phyloP scores from a whole-genome alignment of 345 rosid species.

The Lumnitzera littorea region DNA sequence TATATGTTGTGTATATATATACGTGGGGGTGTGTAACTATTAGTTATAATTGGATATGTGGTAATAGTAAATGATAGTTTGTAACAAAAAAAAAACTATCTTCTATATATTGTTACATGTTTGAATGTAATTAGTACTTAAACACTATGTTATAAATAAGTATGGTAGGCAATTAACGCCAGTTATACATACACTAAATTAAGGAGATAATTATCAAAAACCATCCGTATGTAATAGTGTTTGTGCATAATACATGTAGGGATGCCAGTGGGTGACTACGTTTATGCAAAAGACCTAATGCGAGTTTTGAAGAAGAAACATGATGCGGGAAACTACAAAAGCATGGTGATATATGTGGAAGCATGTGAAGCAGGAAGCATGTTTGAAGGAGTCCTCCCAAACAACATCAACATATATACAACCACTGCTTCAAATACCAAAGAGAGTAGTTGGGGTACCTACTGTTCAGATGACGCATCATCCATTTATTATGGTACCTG shows the following conservation, averaged over 20 bases:
- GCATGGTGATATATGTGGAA: constrained; percentile 58
- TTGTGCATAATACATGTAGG: constrained; percentile 7
- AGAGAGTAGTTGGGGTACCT: constrained; percentile 48
- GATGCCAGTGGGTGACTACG: constrained; percentile 28
- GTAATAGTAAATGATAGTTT: no score
- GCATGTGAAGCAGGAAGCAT: constrained; percentile 70
- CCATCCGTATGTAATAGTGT: background rate
- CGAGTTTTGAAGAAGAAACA: constrained; percentile 42
- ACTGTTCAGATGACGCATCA: constrained; percentile 28
- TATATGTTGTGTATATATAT: no score
- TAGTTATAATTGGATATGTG: no score
- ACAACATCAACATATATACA: constrained; percentile 32
- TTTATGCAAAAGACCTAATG: constrained; percentile 38
- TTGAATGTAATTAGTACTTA: no score
- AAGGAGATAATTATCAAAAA: no score
- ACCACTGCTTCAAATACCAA: constrained; percentile 49
- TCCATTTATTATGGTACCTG: constrained; percentile 27
- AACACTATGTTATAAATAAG: no score
- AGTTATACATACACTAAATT: no score
- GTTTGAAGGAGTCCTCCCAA: constrained; percentile 47
- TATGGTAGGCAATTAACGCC: no score
- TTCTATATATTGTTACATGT: no score
- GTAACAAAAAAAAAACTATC: no score
- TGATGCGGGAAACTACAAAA: constrained; percentile 28
- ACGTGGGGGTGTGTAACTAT: no score